Conservation (phyloP, 148 eudicot genomes). For the Dianthus caryophyllus region DNA sequence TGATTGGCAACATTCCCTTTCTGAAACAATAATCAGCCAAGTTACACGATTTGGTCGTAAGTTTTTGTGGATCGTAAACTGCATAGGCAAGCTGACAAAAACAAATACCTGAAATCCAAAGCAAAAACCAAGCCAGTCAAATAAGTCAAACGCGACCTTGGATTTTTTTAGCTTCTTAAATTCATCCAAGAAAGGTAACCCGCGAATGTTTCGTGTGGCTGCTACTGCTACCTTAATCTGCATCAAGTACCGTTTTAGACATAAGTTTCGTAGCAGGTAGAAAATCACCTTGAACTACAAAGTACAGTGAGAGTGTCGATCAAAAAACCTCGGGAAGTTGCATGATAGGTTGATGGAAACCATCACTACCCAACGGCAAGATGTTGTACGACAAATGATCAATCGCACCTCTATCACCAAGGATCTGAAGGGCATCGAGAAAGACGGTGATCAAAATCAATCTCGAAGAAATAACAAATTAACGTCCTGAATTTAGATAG, state of each 20-base stretch:
- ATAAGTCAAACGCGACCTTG: constrained; percentile 51
- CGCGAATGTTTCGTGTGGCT: constrained; percentile 69
- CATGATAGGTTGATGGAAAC: constrained; percentile 82
- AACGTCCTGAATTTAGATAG: constrained; percentile 3
- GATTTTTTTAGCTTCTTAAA: constrained; percentile 34
- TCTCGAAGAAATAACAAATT: constrained; percentile 2
- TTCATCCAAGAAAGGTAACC: constrained; percentile 73
- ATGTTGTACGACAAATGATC: constrained; percentile 69
- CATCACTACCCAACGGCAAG: constrained; percentile 86
- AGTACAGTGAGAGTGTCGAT: not conserved
- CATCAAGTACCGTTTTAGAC: constrained; percentile 24
- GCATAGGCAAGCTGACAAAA: not conserved
- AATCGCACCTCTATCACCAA: constrained; percentile 55
- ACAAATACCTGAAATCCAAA: constrained; percentile 82
- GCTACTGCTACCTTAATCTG: constrained; percentile 82
- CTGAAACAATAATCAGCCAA: constrained; percentile 26
- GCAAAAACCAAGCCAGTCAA: too few species aligned
- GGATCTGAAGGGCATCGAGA: constrained; percentile 43
- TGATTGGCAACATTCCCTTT: constrained; percentile 90
- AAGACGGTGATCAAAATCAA: constrained; percentile 12
- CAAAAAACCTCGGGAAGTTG: constrained; percentile 82
- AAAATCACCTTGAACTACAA: not conserved
- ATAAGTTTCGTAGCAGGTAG: not conserved
- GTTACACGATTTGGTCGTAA: not conserved
- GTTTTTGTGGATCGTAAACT: not conserved